Evolutionary conservation across 177 flowering plant genomes (phyloP).

Genomic region (Tripterygium wilfordii): DNA sequence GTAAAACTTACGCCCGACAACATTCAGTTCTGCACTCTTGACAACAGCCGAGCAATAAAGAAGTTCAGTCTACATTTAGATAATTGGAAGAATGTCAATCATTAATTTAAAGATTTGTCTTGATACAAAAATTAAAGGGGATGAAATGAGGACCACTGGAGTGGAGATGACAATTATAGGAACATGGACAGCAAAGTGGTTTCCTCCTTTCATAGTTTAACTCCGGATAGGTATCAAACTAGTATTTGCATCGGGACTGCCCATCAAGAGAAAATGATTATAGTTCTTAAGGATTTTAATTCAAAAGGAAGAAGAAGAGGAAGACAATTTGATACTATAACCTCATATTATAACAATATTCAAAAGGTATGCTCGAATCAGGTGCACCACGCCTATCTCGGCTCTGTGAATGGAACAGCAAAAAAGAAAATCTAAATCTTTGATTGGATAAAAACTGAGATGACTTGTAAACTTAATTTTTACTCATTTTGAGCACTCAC

Average conservation of each 20-base stretch:
- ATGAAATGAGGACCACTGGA: conserved; percentile 19
- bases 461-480: background rate
- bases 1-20: conserved; percentile 52
- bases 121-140: background rate
- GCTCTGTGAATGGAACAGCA: conserved; percentile 56
- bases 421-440: no score
- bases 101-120: no score
- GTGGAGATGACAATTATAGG: conserved; percentile 48
- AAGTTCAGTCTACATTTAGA: conserved; percentile 30
- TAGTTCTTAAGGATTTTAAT: background rate
- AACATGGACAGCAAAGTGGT: conserved; percentile 33
- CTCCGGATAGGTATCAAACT: no score
- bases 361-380: conserved; percentile 58
- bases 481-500: conserved; percentile 28
- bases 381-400: conserved; percentile 34
- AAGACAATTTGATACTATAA: conserved; percentile 1
- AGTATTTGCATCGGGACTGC: conserved; percentile 41
- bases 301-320: conserved; percentile 6
- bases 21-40: conserved; percentile 42
- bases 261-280: conserved; percentile 8
- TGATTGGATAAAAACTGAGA: background rate
- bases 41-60: conserved; percentile 54
- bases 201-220: no score
- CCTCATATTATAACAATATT: conserved; percentile 66
- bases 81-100: background rate